Evolutionary conservation across 2,329 filamentous ascomycete species (phyloP).

Genomic region (Akanthomyces muscarius): DNA sequence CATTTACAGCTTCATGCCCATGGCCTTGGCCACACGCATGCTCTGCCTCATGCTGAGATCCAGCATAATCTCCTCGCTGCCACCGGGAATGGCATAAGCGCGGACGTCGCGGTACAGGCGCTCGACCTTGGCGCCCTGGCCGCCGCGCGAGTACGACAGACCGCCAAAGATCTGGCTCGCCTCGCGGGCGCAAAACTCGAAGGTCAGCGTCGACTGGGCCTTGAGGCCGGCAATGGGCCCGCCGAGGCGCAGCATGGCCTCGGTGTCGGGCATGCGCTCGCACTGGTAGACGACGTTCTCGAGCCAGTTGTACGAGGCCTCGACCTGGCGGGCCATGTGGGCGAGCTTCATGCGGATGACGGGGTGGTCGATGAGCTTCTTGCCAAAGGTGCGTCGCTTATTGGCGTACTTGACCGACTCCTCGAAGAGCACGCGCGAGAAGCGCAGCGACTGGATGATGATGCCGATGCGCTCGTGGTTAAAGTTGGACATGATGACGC

Average conservation of each 20-base stretch:
- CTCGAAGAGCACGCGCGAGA: slow-evolving; percentile 94
- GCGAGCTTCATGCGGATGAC: slow-evolving; percentile 97
- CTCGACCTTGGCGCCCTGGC: slow-evolving; percentile 94
- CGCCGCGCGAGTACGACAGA: slow-evolving; percentile 84
- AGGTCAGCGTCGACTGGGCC: slow-evolving; percentile 88
- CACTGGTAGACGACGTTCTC: slow-evolving; percentile 95
- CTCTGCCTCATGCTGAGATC: slow-evolving; percentile 92
- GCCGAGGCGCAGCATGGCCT: slow-evolving; percentile 93
- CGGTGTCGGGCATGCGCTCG: slow-evolving; percentile 85
- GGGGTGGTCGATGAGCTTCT: slow-evolving; percentile 92
- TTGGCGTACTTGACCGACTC: slow-evolving; percentile 94
- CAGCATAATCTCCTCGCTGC: slow-evolving; percentile 97
- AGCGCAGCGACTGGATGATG: slow-evolving; percentile 94
- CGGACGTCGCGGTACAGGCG: slow-evolving; percentile 90
- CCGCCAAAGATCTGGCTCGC: slow-evolving; percentile 97
- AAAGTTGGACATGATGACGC: slow-evolving; percentile 99
- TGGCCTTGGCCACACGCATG: slow-evolving; percentile 78
- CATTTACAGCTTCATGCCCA: slow-evolving; percentile 89
- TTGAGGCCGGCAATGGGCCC: slow-evolving; percentile 92
- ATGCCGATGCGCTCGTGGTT: slow-evolving; percentile 99
- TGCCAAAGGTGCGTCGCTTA: slow-evolving; percentile 95
- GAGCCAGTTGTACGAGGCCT: slow-evolving; percentile 94
- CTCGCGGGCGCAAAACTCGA: slow-evolving; percentile 96
- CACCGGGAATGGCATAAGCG: slow-evolving; percentile 93
- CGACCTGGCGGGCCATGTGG: slow-evolving; percentile 97